Evolutionary conservation across 1,284 basidiomycete species (phyloP).

Genomic region (Puccinia polysora): DNA sequence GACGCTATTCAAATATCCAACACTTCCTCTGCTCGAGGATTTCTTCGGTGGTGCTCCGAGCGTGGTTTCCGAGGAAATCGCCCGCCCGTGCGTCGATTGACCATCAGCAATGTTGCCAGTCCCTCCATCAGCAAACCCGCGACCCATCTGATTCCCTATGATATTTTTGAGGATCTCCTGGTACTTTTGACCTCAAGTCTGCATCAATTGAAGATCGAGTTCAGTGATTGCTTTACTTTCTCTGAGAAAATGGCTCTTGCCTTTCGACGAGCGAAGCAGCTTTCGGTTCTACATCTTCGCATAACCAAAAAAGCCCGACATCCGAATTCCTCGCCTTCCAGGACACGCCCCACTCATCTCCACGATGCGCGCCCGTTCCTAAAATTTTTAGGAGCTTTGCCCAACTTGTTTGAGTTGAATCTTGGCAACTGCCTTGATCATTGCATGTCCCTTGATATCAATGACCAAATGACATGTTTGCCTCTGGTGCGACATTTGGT

Average conservation of each 20-base stretch:
- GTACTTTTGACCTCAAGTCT: not conserved
- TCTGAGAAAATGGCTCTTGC: not conserved
- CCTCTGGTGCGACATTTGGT: slow-evolving; percentile 16
- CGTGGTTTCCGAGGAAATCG: not conserved
- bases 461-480: not conserved
- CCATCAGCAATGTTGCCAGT: slow-evolving; percentile 6
- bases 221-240: slow-evolving; percentile 25
- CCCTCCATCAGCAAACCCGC: not conserved
- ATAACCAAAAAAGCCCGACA: not conserved
- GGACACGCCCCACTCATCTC: not conserved
- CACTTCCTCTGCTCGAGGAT: slow-evolving; percentile 3
- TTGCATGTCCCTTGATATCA: not conserved
- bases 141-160: not conserved
- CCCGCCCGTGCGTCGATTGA: slow-evolving; percentile 11
- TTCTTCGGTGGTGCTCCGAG: slow-evolving; percentile 3
- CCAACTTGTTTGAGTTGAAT: slow-evolving; percentile 14
- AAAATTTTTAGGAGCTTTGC: slow-evolving; percentile 1
- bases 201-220: slow-evolving; percentile 22
- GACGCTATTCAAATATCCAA: not conserved
- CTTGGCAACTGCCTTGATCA: slow-evolving; percentile 29
- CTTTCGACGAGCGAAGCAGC: slow-evolving; percentile 1
- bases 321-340: not conserved
- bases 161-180: slow-evolving; percentile 24
- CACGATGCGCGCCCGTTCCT: slow-evolving; percentile 7
- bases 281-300: slow-evolving; percentile 15